Conservation (phyloP, 2,329 filamentous ascomycete species). For the Huntiella savannae region DNA sequence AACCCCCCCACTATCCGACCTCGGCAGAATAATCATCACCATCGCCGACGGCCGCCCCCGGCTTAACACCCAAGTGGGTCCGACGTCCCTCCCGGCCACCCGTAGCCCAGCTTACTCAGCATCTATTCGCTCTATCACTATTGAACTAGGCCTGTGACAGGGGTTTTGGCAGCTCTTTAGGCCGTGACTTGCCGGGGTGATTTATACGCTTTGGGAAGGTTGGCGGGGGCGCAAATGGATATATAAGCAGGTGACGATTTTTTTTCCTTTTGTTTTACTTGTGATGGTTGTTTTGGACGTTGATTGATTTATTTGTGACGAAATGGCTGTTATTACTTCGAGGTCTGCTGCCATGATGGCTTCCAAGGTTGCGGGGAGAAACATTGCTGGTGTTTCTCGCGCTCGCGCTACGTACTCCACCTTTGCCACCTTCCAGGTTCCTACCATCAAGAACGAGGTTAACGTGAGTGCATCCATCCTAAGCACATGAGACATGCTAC, state of each 20-base stretch:
- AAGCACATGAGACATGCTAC: too few species aligned
- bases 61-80: background rate
- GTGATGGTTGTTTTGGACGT: background rate
- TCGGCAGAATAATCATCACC: background rate
- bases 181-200: too few species aligned
- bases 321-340: conserved; percentile 8
- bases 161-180: too few species aligned
- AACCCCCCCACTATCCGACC: background rate
- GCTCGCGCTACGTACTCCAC: conserved; percentile 24
- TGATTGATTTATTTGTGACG: background rate
- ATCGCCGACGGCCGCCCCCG: background rate
- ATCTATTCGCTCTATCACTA: too few species aligned
- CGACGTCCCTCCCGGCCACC: background rate
- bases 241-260: too few species aligned
- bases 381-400: background rate
- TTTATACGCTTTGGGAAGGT: too few species aligned
- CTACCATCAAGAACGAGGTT: conserved; percentile 78
- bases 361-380: conserved; percentile 6
- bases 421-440: conserved; percentile 72
- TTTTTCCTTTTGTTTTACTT: background rate
- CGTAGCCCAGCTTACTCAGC: background rate
- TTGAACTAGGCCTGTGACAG: too few species aligned
- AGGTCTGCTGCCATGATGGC: conserved; percentile 7
- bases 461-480: conserved; percentile 44
- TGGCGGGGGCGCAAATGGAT: too few species aligned